These are phyloP conservation scores for Ceratorhiza oryzae-sativae DNA, from an alignment of 1,284 basidiomycete species.

Conservation along the genomic window DNA sequence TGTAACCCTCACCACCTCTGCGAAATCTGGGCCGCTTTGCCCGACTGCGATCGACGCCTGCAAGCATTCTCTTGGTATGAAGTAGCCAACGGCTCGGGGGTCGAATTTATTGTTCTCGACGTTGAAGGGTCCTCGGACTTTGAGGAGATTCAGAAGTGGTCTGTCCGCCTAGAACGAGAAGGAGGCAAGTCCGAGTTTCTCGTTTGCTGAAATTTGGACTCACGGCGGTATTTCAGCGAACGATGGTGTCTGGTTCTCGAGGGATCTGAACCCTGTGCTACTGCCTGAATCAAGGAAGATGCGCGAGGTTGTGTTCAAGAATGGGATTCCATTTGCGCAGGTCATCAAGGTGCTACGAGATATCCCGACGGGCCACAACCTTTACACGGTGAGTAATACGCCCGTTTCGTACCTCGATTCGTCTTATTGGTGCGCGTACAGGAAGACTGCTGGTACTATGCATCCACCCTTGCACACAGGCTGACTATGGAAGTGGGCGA, in stretches of 20 bases:
- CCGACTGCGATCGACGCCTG: slow-evolving; percentile 28
- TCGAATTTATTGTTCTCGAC: slow-evolving; percentile 20
- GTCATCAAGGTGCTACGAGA: slow-evolving; percentile 15
- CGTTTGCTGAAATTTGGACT: neutral
- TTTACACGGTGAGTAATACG: neutral
- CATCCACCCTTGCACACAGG: slow-evolving; percentile 28
- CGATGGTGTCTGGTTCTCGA: slow-evolving; percentile 3
- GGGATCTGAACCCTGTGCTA: neutral
- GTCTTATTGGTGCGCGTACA: neutral
- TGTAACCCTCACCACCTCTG: slow-evolving; percentile 30
- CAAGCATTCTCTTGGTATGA: slow-evolving; percentile 24
- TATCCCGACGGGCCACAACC: neutral
- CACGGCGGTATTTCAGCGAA: neutral
- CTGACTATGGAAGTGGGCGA: slow-evolving; percentile 18
- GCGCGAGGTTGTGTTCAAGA: slow-evolving; percentile 2
- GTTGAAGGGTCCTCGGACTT: slow-evolving; percentile 7
- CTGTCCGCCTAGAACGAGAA: slow-evolving; percentile 22
- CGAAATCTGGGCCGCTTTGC: slow-evolving; percentile 25
- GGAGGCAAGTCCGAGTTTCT: slow-evolving; percentile 1
- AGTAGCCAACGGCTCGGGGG: slow-evolving; percentile 1
- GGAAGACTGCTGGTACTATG: slow-evolving; percentile 38
- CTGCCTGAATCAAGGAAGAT: neutral
- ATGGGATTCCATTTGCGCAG: slow-evolving; percentile 9
- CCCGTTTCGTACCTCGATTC: neutral
- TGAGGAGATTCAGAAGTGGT: slow-evolving; percentile 6